Evolutionary conservation across 1,284 basidiomycete genomes (phyloP), one percentile per base, ranked within the genome.

Genomic region (Volvariella volvacea): DNA sequence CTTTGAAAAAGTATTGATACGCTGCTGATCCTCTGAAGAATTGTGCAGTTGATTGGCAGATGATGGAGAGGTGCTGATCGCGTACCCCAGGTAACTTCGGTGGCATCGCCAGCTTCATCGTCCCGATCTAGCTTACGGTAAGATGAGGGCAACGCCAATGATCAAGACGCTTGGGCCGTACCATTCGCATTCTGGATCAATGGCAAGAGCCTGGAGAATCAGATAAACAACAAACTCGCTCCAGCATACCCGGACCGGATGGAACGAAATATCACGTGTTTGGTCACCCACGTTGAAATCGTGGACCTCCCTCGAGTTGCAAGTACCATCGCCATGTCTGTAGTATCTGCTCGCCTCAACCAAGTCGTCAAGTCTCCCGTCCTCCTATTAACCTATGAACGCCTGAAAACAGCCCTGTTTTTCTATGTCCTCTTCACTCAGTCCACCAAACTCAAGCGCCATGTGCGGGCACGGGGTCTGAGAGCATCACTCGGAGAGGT

Each of bases 1-100:
- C 58, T 92, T 93, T 0, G 91, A 95, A 62, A 99, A 98, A 0
- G 79, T 74, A 66, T 90, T 97, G 68, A 98, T 99, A 15, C 78
- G 75, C 55, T 92, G 82, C 64, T 98, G 94, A 64, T 99, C 94
- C 75, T 93, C 89, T 92, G 54, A 22, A 40, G 31, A 49, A 41
- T 42, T 47, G 47, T 15, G 20, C 45, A 40, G n/a, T 12, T 33
- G 36, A 9, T 48, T 44, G 49, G 48, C 42, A 52, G 44, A 22
- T 30, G 32, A 21, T 42, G 12, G 38, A 31, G 25, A 42, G 22
- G 22, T 42, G 28, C 39, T 7, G 14, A 30, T 19, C 30, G 68
- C 78, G 50, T 49, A 91, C 89, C 89, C 92, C 92, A 95, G 20
- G 89, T 91, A 41, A 97, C 93, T 62, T 95, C 90, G 48, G 83